Evolutionary conservation across 352 stramenopile genomes (phyloP), one percentile per base, ranked within the genome.

Genomic region (Phytophthora chlamydospora): DNA sequence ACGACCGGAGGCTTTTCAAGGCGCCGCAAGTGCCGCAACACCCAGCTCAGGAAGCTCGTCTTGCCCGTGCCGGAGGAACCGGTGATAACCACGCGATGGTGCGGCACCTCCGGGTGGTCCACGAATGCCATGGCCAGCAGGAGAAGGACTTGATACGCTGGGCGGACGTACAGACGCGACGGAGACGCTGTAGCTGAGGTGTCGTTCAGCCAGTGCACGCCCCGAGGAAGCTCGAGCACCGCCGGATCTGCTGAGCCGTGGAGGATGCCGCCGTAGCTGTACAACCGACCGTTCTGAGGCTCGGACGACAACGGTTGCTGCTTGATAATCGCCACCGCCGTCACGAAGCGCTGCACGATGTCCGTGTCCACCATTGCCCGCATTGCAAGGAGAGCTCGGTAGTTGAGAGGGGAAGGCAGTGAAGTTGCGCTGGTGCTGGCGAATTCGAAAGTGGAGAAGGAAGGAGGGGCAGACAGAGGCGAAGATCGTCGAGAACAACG

Each of bases 41-140:
- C 38, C 60, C 70, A 83, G 45, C 47, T 71, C 41, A 83, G 52
- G 40, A 80, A 83, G 38, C 56, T 72, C 12, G 68, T 73, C 51
- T 80, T 80, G 38, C 74, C 74, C 0, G 75, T 64, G 42, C 74
- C 71, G 13, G 55, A 58, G 16, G 74, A 71, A 6, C 74, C 74
- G 9, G 71, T 76, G 54, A 83, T 40, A 13, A 74, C 42, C 1
- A 78, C 49, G 4, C 73, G 55, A 42, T 72, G 52, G 44, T 43
- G 36, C 4, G 58, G 60, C 47, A 46, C 56, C 16, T 60, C 51
- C 12, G 58, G 21, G 16, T 72, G 58, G 13, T 73, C 57, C 12
- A 75, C 52, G 35, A 75, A 75, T 16, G 66, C 55, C 49, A 53
- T 67, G 21, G 61, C 43, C 40, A 75, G 42, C 34, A 75, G 46